Evolutionary conservation across 1,284 basidiomycete genomes (phyloP).

Genomic region (Cutaneotrichosporon spelunceum): DNA sequence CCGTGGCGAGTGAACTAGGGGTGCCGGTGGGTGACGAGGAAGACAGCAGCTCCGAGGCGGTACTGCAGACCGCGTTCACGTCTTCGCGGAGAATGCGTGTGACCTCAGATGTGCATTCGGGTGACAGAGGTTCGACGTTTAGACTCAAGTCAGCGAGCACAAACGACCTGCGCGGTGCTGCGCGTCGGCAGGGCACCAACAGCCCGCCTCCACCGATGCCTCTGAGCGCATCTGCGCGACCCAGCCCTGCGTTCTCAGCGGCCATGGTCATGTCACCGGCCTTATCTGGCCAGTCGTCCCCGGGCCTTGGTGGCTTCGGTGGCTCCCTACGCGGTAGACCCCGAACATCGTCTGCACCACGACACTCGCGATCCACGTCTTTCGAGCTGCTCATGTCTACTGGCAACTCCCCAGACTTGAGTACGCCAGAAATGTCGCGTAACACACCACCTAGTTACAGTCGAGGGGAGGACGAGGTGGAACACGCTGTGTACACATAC

Average conservation of each 20-base stretch:
- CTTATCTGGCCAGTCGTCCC: constrained; percentile 28
- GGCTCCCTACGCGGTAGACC: constrained; percentile 14
- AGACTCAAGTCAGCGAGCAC: constrained; percentile 56
- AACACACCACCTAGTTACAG: constrained; percentile 8
- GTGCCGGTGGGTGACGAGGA: constrained; percentile 1
- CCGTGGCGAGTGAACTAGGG: constrained; percentile 1
- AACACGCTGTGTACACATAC: constrained; percentile 17
- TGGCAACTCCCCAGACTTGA: constrained; percentile 13
- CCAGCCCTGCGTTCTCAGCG: constrained; percentile 19
- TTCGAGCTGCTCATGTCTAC: constrained; percentile 4
- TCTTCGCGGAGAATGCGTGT: constrained; percentile 5
- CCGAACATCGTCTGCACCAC: constrained; percentile 1
- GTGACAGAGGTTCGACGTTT: not conserved
- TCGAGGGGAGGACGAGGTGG: constrained; percentile 1
- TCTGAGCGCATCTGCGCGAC: not conserved
- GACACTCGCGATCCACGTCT: constrained; percentile 13
- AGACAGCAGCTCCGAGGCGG: not conserved
- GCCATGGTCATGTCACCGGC: constrained; percentile 9
- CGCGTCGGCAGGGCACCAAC: constrained; percentile 33
- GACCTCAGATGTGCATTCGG: constrained; percentile 1
- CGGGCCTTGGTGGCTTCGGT: constrained; percentile 15
- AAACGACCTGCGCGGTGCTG: constrained; percentile 56
- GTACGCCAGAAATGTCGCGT: constrained; percentile 10
- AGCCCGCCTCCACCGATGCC: constrained; percentile 41
- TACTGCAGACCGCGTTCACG: not conserved